Percentiles rank a stretch among this genome's conserved stretches.
Conservation (phyloP, 495 filamentous ascomycete genomes). For the Chaetomidium leptoderma region DNA sequence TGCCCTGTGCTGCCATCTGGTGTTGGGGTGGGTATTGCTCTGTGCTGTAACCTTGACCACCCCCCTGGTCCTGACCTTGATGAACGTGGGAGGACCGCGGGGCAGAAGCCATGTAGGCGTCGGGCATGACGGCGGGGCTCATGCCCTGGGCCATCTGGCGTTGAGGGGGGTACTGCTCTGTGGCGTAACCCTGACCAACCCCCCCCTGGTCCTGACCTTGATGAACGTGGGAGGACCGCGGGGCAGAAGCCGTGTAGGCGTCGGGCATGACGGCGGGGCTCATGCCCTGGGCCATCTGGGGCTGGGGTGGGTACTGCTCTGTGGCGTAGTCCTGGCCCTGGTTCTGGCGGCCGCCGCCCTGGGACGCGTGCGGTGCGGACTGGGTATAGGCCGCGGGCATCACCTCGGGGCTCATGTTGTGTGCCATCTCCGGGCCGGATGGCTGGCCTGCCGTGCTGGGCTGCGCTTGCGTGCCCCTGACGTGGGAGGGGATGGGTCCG, state of each 20-base stretch:
- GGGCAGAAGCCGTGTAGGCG: slow-evolving; percentile 2
- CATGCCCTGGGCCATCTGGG: background rate
- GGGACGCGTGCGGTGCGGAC: background rate
- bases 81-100: background rate
- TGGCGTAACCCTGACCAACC: no score
- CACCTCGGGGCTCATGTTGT: slow-evolving; percentile 23
- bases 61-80: background rate
- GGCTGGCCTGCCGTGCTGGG: slow-evolving; percentile 8
- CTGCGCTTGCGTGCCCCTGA: background rate
- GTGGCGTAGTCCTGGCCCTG: no score
- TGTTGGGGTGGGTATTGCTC: background rate
- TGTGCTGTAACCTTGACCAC: background rate
- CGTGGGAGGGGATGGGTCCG: background rate
- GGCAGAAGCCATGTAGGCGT: background rate
- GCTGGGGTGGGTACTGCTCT: background rate
- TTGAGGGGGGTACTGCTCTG: background rate
- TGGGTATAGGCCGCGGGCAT: slow-evolving; percentile 18
- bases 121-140: slow-evolving; percentile 9
- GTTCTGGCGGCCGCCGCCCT: no score
- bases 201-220: no score
- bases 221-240: background rate
- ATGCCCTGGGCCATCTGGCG: background rate
- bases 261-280: slow-evolving; percentile 18
- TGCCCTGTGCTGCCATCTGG: background rate
- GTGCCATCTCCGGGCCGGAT: background rate